Evolutionary conservation across 2,329 filamentous ascomycete genomes (phyloP).

Genomic region (Aureobasidium sp.): DNA sequence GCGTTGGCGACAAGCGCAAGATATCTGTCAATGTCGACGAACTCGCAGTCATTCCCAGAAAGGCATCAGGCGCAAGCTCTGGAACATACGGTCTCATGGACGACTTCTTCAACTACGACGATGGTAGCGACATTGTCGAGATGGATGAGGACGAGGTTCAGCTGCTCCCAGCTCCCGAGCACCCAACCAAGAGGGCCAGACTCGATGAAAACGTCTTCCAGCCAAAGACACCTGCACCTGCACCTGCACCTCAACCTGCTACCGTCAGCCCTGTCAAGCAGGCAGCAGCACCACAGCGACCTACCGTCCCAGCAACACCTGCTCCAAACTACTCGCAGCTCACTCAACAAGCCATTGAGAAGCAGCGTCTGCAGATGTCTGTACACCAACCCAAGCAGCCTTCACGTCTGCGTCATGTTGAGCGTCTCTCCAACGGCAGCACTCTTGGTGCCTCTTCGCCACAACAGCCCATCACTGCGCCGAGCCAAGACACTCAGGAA

Average conservation of each 20-base stretch:
- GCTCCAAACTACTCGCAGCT: slow-evolving; percentile 1
- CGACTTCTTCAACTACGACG: slow-evolving; percentile 18
- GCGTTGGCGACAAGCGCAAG: slow-evolving; percentile 17
- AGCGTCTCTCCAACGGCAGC: slow-evolving; percentile 18
- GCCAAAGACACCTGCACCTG: slow-evolving; percentile 7
- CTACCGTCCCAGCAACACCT: slow-evolving; percentile 1
- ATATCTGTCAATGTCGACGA: slow-evolving; percentile 18
- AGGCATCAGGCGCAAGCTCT: slow-evolving; percentile 15
- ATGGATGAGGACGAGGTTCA: slow-evolving; percentile 16
- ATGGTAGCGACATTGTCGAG: slow-evolving; percentile 6
- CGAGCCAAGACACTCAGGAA: neutral
- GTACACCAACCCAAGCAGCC: slow-evolving; percentile 37
- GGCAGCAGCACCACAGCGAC: slow-evolving; percentile 3
- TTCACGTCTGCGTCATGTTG: slow-evolving; percentile 35
- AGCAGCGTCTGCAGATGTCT: slow-evolving; percentile 5
- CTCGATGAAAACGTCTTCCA: slow-evolving; percentile 19
- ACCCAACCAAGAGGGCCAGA: slow-evolving; percentile 16
- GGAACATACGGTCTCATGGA: slow-evolving; percentile 18
- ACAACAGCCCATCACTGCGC: neutral
- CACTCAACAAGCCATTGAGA: slow-evolving; percentile 11
- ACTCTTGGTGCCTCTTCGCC: slow-evolving; percentile 1
- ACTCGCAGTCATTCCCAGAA: slow-evolving; percentile 18
- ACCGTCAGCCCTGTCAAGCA: slow-evolving; percentile 7
- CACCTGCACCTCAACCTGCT: neutral
- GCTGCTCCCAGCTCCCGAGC: slow-evolving; percentile 1